Evolutionary conservation across 202 grass and related monocot species (phyloP).

Genomic region (Eragrostis tef): DNA sequence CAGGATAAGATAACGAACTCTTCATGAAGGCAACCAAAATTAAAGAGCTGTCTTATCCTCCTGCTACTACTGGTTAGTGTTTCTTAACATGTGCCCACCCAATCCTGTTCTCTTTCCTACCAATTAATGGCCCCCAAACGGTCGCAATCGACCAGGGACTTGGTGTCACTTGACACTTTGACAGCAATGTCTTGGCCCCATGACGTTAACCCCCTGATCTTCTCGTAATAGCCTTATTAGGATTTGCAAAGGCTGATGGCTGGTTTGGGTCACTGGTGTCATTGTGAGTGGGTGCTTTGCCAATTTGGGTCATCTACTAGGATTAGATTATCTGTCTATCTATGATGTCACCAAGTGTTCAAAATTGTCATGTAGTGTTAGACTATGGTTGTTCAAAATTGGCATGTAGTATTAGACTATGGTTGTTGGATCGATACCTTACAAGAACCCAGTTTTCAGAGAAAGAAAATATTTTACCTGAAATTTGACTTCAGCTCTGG

Average conservation of each 20-base stretch:
- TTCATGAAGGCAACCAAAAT: neutral
- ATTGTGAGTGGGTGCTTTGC: constrained; percentile 24
- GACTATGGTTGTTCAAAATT: too few relatives aligned
- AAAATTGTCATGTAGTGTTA: neutral
- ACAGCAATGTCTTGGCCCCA: neutral
- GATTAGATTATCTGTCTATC: constrained; percentile 19
- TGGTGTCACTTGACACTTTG: neutral
- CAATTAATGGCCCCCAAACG: constrained; percentile 7
- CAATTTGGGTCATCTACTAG: constrained; percentile 9
- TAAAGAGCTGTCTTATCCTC: neutral
- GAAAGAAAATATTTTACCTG: neutral
- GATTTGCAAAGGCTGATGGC: neutral
- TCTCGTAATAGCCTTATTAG: constrained; percentile 8
- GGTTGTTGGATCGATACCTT: constrained; percentile 39
- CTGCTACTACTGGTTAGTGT: neutral
- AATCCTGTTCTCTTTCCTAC: neutral
- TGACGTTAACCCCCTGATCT: constrained; percentile 26
- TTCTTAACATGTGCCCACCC: neutral
- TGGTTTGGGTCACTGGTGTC: neutral
- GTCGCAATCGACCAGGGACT: constrained; percentile 9
- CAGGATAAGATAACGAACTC: constrained; percentile 20
- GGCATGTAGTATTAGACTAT: neutral
- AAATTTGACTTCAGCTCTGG: constrained; percentile 21
- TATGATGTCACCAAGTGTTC: neutral
- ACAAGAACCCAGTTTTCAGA: neutral